Evolutionary conservation across 192 early-diverging fungal genomes (phyloP).

Genomic region (Jimgerdemannia flammicorona): DNA sequence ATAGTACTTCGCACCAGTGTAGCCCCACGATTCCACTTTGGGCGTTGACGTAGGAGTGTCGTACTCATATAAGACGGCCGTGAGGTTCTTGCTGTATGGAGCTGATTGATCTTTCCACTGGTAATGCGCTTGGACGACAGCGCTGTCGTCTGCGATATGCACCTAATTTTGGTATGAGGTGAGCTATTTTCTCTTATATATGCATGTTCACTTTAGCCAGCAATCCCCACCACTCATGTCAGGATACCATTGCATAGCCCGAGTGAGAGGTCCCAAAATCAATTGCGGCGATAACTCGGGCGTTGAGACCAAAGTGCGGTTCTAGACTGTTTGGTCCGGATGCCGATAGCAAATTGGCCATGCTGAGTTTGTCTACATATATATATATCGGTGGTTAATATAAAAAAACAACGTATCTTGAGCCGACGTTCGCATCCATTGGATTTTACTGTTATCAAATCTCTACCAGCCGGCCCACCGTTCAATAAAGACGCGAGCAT

Average conservation of each 20-base stretch:
- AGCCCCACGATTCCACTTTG: not conserved
- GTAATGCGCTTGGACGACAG: not conserved
- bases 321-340: not conserved
- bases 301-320: not conserved
- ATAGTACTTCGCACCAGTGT: not conserved
- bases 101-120: not conserved
- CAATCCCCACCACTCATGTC: not conserved
- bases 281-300: not conserved
- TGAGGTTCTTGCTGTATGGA: not conserved
- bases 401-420: too few species aligned
- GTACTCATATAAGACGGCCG: not conserved
- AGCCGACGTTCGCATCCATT: too few species aligned
- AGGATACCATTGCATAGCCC: not conserved
- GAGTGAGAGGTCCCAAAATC: not conserved
- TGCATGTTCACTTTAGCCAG: not conserved
- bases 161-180: not conserved
- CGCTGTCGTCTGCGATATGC: not conserved
- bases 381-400: too few species aligned
- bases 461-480: too few species aligned
- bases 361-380: not conserved
- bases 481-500: too few species aligned
- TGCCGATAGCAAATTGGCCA: not conserved
- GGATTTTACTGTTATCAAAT: too few species aligned
- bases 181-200: not conserved
- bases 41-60: not conserved